Percentiles rank a stretch among this genome's conserved stretches.
These are phyloP conservation scores for Globisporangium camurandrum DNA, from an alignment of 352 stramenopile genomes.

Conservation along the genomic window DNA sequence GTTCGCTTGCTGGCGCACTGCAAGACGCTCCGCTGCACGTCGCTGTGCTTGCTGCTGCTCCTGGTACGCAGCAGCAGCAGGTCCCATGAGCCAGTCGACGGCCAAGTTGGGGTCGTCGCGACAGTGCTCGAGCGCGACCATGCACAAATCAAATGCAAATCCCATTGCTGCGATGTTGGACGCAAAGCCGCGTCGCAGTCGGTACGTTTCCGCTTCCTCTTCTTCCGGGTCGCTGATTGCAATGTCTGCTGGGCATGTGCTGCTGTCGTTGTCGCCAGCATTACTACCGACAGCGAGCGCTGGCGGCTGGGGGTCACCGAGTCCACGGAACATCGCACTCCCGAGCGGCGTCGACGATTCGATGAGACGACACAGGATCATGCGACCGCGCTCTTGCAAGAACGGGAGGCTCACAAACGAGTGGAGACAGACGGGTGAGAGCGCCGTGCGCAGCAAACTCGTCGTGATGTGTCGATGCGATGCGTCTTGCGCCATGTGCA, in stretches of 20 bases:
- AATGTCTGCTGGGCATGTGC: slow-evolving; percentile 11
- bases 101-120: slow-evolving; percentile 78
- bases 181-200: slow-evolving; percentile 66
- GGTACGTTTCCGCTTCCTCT: slow-evolving; percentile 71
- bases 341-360: slow-evolving; percentile 77
- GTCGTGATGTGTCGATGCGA: slow-evolving; percentile 31
- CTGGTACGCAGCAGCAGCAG: slow-evolving; percentile 60
- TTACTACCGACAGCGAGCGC: slow-evolving; percentile 4
- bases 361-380: slow-evolving; percentile 80
- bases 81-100: slow-evolving; percentile 84
- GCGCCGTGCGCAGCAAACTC: slow-evolving; percentile 47
- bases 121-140: slow-evolving; percentile 72
- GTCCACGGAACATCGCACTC: slow-evolving; percentile 63
- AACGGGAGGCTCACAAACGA: slow-evolving; percentile 71
- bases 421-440: slow-evolving; percentile 56
- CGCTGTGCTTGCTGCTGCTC: slow-evolving; percentile 55
- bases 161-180: slow-evolving; percentile 81
- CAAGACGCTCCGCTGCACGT: slow-evolving; percentile 40
- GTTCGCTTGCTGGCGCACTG: slow-evolving; percentile 17
- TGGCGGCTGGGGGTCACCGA: slow-evolving; percentile 49
- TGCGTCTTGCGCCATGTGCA: slow-evolving; percentile 29
- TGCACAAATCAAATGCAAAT: slow-evolving; percentile 85
- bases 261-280: not conserved
- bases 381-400: slow-evolving; percentile 73
- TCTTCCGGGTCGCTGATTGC: slow-evolving; percentile 46